Evolutionary conservation across 768 basidiomycete species (phyloP).

Genomic region (Podaxis sp.): DNA sequence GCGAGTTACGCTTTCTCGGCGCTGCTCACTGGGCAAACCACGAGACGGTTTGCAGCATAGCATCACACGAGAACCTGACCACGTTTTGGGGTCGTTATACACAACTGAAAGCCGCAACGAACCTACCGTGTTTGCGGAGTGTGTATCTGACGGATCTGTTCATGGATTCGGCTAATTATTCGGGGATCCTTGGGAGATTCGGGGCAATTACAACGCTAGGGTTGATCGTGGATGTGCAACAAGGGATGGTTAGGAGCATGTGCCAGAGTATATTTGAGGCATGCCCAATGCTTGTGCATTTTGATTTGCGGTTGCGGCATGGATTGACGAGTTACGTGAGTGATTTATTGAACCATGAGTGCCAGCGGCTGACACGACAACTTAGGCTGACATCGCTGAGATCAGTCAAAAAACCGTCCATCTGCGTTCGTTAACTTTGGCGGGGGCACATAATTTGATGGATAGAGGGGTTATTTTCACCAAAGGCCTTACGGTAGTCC

Average conservation of each 20-base stretch:
- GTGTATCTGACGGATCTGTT: conserved; percentile 4
- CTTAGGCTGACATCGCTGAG: neutral
- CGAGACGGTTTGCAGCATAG: neutral
- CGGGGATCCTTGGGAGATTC: neutral
- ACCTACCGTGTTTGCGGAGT: neutral
- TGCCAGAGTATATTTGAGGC: conserved; percentile 8
- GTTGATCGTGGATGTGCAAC: conserved; percentile 3
- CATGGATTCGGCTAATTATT: conserved; percentile 3
- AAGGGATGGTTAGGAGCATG: neutral
- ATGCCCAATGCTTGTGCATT: conserved; percentile 3
- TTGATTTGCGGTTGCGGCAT: conserved; percentile 2
- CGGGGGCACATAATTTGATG: neutral
- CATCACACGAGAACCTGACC: neutral
- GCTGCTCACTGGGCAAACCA: neutral
- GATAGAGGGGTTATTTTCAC: neutral
- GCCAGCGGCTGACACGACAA: neutral
- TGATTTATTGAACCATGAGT: too few relatives aligned
- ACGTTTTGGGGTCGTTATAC: neutral
- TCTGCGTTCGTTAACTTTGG: neutral
- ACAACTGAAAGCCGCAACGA: neutral
- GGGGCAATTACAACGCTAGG: neutral
- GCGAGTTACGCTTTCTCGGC: neutral
- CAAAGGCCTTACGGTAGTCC: neutral
- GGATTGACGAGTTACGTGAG: neutral
- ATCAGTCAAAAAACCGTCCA: neutral